These are phyloP conservation scores for Pythium grandisporangium DNA, from an alignment of 352 stramenopile species.

Conservation along the genomic window DNA sequence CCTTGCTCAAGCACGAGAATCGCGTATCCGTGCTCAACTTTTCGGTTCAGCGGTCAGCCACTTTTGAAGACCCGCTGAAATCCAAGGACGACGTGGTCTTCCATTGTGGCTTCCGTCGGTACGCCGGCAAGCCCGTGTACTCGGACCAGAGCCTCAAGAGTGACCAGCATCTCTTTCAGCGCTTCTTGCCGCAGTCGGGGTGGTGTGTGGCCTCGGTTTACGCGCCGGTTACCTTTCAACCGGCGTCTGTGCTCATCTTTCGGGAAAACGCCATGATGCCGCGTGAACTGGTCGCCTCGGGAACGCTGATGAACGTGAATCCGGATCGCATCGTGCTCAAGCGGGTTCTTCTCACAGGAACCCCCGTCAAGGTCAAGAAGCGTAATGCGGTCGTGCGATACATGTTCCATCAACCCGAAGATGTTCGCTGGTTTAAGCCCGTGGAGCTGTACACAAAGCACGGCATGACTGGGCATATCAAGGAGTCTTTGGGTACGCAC, in stretches of 20 bases:
- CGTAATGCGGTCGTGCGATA: conserved; percentile 96
- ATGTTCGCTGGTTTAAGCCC: conserved; percentile 98
- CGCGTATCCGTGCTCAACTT: conserved; percentile 98
- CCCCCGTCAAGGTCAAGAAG: conserved; percentile 98
- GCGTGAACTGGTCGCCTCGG: conserved; percentile 88
- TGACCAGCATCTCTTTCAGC: conserved; percentile 98
- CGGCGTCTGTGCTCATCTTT: conserved; percentile 95
- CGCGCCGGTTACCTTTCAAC: conserved; percentile 94
- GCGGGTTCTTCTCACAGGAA: conserved; percentile 97
- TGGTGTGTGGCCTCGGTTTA: conserved; percentile 90
- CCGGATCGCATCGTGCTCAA: conserved; percentile 98
- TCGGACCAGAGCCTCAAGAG: conserved; percentile 97
- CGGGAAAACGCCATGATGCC: conserved; percentile 31
- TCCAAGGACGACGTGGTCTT: conserved; percentile 95
- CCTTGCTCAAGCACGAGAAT: conserved; percentile 95
- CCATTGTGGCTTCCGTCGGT: conserved; percentile 95
- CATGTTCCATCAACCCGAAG: conserved; percentile 99
- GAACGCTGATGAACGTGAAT: conserved; percentile 94
- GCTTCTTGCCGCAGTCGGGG: conserved; percentile 89
- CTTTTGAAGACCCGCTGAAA: conserved; percentile 89
- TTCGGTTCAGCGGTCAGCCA: conserved; percentile 80
- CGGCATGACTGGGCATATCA: conserved; percentile 97
- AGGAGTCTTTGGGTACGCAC: conserved; percentile 97
- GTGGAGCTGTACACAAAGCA: conserved; percentile 97
- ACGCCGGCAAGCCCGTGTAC: conserved; percentile 91